phyloP scores from a whole-genome alignment of 805 yeast genomes.

The Candida anglica region DNA sequence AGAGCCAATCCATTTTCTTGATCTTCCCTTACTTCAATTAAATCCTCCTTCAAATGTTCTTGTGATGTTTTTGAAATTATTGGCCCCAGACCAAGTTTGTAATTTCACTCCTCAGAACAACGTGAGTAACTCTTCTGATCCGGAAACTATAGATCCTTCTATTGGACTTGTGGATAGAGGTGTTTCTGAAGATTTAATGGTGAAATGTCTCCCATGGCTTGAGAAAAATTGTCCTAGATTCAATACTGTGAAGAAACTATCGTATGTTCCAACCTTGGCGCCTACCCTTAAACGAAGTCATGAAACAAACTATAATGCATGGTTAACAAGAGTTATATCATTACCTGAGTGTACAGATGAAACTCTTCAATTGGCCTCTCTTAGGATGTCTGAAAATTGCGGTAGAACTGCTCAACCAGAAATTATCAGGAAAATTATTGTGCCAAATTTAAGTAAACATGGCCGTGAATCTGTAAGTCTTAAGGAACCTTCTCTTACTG shows the following conservation, averaged over 20 bases:
- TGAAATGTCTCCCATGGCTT: constrained; percentile 44
- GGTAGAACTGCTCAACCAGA: constrained; percentile 84
- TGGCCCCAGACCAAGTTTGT: constrained; percentile 46
- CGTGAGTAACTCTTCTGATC: constrained; percentile 1
- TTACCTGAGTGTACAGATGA: constrained; percentile 44
- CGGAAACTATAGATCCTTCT: constrained; percentile 2
- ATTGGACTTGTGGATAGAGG: constrained; percentile 28
- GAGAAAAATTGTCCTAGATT: constrained; percentile 26
- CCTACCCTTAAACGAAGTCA: constrained; percentile 19
- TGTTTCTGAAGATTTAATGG: constrained; percentile 20
- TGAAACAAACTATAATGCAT: constrained; percentile 39
- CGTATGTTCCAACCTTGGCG: constrained; percentile 23
- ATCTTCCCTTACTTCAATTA: constrained; percentile 49
- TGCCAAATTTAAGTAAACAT: constrained; percentile 31
- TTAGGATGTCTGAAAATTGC: constrained; percentile 72
- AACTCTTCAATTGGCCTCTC: constrained; percentile 55
- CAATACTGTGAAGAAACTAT: constrained; percentile 16
- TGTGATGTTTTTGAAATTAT: constrained; percentile 39
- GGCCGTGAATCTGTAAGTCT: constrained; percentile 31
- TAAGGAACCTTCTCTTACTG: constrained; percentile 80
- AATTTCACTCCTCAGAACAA: constrained; percentile 41
- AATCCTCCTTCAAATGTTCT: constrained; percentile 48
- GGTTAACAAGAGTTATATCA: constrained; percentile 48
- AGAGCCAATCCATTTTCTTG: constrained; percentile 48
- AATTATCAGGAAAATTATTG: constrained; percentile 53